Conservation (phyloP, 805 yeast species). For the Barnettozyma wickerhamii region DNA sequence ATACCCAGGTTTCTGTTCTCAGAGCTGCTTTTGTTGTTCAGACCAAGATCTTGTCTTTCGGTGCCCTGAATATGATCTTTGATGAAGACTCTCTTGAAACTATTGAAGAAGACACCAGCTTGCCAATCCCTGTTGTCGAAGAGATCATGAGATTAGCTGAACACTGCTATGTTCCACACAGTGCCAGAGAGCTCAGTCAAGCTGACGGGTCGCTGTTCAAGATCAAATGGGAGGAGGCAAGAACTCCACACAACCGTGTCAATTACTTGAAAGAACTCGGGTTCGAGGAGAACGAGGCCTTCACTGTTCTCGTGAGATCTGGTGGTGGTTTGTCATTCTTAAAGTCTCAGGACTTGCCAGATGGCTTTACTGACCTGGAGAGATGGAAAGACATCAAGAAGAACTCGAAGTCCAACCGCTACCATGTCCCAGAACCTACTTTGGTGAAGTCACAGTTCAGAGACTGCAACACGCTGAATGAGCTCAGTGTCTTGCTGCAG, state of each 20-base stretch:
- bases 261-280: slow-evolving; percentile 31
- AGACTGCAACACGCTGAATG: slow-evolving; percentile 34
- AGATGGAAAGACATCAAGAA: slow-evolving; percentile 28
- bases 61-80: slow-evolving; percentile 34
- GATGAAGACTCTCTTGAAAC: slow-evolving; percentile 23
- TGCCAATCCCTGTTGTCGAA: slow-evolving; percentile 39
- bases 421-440: slow-evolving; percentile 21
- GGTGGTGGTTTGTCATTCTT: slow-evolving; percentile 30
- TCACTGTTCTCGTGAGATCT: slow-evolving; percentile 25
- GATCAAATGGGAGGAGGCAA: slow-evolving; percentile 33
- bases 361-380: slow-evolving; percentile 20
- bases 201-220: slow-evolving; percentile 34
- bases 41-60: slow-evolving; percentile 35
- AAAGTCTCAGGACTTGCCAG: slow-evolving; percentile 20
- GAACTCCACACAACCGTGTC: slow-evolving; percentile 34
- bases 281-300: slow-evolving; percentile 28
- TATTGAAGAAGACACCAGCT: slow-evolving; percentile 22
- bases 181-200: slow-evolving; percentile 31
- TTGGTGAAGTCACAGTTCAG: slow-evolving; percentile 37
- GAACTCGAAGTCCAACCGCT: slow-evolving; percentile 20
- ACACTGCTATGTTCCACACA: slow-evolving; percentile 34
- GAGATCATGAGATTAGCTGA: slow-evolving; percentile 42
- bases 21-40: slow-evolving; percentile 34
- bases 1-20: slow-evolving; percentile 15
- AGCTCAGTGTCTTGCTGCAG: slow-evolving; percentile 37